phyloP scores from a whole-genome alignment of 2,329 filamentous ascomycete genomes.

The Penicillium sumatraense region DNA sequence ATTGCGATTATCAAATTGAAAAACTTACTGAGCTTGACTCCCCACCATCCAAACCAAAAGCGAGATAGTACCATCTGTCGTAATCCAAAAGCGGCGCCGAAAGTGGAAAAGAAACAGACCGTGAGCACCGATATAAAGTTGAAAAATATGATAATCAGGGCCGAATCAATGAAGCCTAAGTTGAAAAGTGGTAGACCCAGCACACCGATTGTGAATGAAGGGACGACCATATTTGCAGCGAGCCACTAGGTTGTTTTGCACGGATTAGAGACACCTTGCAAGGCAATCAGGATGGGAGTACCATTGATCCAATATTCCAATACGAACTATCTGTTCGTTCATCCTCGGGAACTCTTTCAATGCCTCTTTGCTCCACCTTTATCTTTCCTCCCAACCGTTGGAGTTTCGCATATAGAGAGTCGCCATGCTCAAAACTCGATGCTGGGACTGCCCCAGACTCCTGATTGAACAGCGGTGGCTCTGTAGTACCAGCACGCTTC shows the following conservation, averaged over 20 bases:
- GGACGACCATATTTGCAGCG: conserved; percentile 76
- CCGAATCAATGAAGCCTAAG: conserved; percentile 73
- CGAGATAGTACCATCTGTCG: conserved; percentile 78
- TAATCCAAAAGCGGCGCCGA: conserved; percentile 73
- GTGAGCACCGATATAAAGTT: conserved; percentile 72
- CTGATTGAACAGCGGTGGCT: conserved; percentile 10
- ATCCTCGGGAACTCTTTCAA: conserved; percentile 72
- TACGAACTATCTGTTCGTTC: conserved; percentile 69
- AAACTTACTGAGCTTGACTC: conserved; percentile 65
- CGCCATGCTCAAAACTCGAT: conserved; percentile 61
- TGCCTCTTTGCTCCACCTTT: conserved; percentile 73
- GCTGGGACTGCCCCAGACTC: conserved; percentile 55
- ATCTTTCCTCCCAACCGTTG: conserved; percentile 67
- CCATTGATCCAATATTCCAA: conserved; percentile 72
- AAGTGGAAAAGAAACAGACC: conserved; percentile 75
- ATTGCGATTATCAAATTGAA: neutral
- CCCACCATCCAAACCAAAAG: conserved; percentile 75
- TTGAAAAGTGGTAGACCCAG: conserved; percentile 69
- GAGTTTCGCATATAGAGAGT: conserved; percentile 60
- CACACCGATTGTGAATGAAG: conserved; percentile 74
- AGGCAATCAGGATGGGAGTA: conserved; percentile 44
- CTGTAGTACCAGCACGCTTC: conserved; percentile 9
- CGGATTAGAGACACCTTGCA: conserved; percentile 21
- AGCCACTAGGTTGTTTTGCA: conserved; percentile 62
- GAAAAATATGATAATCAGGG: conserved; percentile 73